phyloP scores from a whole-genome alignment of 1,284 basidiomycete species.

The Afroboletus lepidellus region DNA sequence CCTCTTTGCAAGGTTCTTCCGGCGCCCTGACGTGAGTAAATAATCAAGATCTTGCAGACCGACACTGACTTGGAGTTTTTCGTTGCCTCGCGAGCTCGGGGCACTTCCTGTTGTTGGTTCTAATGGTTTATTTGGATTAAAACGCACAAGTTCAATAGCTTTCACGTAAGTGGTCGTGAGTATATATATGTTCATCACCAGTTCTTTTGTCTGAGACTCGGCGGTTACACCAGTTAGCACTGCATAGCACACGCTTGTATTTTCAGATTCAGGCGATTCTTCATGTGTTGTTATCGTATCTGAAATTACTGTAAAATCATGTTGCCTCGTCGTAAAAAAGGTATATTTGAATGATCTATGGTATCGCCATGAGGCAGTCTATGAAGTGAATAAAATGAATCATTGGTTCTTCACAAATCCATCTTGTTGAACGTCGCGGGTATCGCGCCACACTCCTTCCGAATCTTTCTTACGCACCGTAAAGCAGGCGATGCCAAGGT shows the following conservation, averaged over 20 bases:
- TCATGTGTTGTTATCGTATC: too few species aligned
- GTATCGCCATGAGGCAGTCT: conserved; percentile 4
- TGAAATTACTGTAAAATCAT: too few species aligned
- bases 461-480: conserved; percentile 81
- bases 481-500: conserved; percentile 88
- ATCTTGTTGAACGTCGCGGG: conserved; percentile 30
- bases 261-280: too few species aligned
- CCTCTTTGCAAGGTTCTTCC: not conserved
- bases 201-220: too few species aligned
- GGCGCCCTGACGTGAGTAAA: not conserved
- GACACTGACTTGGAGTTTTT: not conserved
- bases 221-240: too few species aligned
- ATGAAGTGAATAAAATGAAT: conserved; percentile 3
- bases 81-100: not conserved
- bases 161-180: too few species aligned
- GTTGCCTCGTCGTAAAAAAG: not conserved
- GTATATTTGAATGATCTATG: conserved; percentile 10
- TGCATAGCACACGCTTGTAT: too few species aligned
- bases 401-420: conserved; percentile 24
- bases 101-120: not conserved
- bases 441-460: conserved; percentile 66
- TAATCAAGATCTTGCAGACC: too few species aligned
- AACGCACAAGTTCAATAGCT: too few species aligned
- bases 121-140: not conserved
- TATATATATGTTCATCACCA: too few species aligned